Base-by-base conservation (phyloP, 2,329 filamentous ascomycete species). In the Penicillium sp. region DNA sequence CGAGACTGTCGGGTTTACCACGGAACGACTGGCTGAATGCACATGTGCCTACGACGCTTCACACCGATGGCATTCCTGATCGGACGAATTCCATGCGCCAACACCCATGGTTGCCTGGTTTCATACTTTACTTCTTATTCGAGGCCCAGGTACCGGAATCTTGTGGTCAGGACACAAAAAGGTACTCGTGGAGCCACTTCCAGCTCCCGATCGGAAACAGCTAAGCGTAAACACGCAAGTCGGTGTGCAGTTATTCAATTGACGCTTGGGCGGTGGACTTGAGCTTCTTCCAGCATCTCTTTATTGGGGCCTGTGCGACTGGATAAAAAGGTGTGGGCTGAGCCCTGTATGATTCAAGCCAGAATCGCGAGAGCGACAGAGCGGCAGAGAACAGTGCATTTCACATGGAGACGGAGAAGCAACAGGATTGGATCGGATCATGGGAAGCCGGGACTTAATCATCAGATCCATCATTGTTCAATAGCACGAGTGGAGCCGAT, bases 371-470 rank as follows among this genome's bases (percentile, higher is more conserved):
- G 16, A 22, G 20, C 20, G 20, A 4, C 20, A 22, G 20, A 22
- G 20, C 20, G 20, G 20, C 20, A 22, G 20, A 22, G 20, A 18
- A 9, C 8, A 10, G 16, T 10, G 35, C 35, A 20, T 38, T 20
- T 9, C 9, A 13, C 14, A 6, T 33, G 14, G 31, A 33, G 31
- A 33, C 25, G 10, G 33, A 39, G 16, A 48, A 48, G 42, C 18
- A 53, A 39, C 24, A n/a, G 43, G 41, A 52, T 54, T 54, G 51
- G 54, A 35, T 49, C 48, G 51, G 43, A 52, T 33, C 24, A 20
- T 35, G 30, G 28, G 46, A 47, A 49, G 51, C 40, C 51, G 49
- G 36, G 28, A 44, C 46, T 50, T 44, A 46, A 33, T 35, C 16
- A 22, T 20, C 16, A 16, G 25, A n/a, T 42, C 49, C 44, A 54